Base-by-base conservation (phyloP, 371 early-diverging fungal genomes). In the Apophysomyces variabilis region DNA sequence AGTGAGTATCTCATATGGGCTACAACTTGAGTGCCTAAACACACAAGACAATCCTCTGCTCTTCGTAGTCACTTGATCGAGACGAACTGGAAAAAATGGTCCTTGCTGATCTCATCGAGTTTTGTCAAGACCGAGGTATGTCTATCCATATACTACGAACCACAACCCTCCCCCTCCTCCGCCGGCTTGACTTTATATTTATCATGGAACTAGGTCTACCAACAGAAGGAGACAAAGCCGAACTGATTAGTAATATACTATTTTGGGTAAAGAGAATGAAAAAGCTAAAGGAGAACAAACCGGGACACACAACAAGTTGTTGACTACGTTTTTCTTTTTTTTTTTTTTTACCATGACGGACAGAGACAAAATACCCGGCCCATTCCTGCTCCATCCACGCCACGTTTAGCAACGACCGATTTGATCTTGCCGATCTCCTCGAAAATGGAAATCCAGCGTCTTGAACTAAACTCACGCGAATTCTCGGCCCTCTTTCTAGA, bases 121-220 rank as follows among this genome's bases (percentile, higher is more conserved):
- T 87, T 61, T 92, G 92, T 70, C 91, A 88, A 68, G 91, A 90
- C 63, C 78, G 91, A 83, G 87, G 89, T 87, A 75, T 62, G 76
- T 66, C 13, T n/a, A 45, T 35, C 0, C 43, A 50, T 41, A 41
- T 37, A 38, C 38, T 50, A 26, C 32, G 3, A 3, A 18, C 0
- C 18, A 18, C 18, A 18, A 18, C 18, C 21, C 21, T n/a, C 57
- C 38, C 32, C 60, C 12, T 11, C 14, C 32, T 64, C 26, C 1
- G 4, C 1, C 26, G 11, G 2, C 8, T 7, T n/a, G n/a, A 41
- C 37, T 38, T 65, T 46, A 37, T n/a, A 65, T 43, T 56, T 44
- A 2, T 18, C 37, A 41, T 16, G 18, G 32, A 32, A 37, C 1
- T 65, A 89, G 90, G 88, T 1, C 72, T 91, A 41, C 74, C 81